Percentiles rank a stretch among this genome's conserved stretches.
Evolutionary conservation across 202 grass and related monocot genomes (phyloP).

Genomic region (Setaria italica): DNA sequence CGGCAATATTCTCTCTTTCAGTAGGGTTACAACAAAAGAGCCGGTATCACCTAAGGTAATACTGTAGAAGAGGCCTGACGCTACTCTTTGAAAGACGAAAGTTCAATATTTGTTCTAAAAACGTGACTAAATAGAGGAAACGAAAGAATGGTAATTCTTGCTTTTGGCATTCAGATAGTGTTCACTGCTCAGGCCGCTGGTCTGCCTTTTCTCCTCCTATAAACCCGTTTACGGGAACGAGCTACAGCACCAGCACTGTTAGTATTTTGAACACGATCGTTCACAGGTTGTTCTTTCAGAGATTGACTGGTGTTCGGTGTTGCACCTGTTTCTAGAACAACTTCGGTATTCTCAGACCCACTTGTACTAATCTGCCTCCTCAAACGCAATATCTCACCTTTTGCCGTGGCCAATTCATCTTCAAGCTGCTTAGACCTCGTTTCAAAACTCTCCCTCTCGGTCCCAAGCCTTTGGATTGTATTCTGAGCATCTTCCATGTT

Average conservation of each 20-base stretch:
- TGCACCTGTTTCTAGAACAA: slow-evolving; percentile 33
- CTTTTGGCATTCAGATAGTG: slow-evolving; percentile 16
- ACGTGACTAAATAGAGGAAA: slow-evolving; percentile 34
- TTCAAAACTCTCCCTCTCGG: slow-evolving; percentile 73
- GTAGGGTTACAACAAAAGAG: slow-evolving; percentile 16
- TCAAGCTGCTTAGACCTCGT: slow-evolving; percentile 73
- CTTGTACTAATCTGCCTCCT: slow-evolving; percentile 61
- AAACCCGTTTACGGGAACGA: slow-evolving; percentile 51
- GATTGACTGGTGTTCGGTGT: slow-evolving; percentile 18
- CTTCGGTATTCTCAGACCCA: slow-evolving; percentile 16
- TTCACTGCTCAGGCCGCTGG: slow-evolving; percentile 44
- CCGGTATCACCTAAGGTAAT: neutral
- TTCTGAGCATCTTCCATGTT: slow-evolving; percentile 75
- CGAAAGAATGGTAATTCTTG: slow-evolving; percentile 22
- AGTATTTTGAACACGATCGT: slow-evolving; percentile 45
- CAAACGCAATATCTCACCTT: slow-evolving; percentile 87
- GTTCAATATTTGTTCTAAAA: slow-evolving; percentile 18
- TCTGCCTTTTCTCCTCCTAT: slow-evolving; percentile 63
- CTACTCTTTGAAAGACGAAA: slow-evolving; percentile 24
- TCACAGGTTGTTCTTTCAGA: slow-evolving; percentile 48
- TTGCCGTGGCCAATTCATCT: slow-evolving; percentile 83
- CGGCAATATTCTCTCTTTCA: slow-evolving; percentile 4
- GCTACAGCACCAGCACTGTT: slow-evolving; percentile 48
- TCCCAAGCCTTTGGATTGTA: slow-evolving; percentile 67
- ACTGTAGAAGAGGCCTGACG: neutral